Conservation (phyloP, 2,329 filamentous ascomycete genomes). For the Exserohilum turcica region DNA sequence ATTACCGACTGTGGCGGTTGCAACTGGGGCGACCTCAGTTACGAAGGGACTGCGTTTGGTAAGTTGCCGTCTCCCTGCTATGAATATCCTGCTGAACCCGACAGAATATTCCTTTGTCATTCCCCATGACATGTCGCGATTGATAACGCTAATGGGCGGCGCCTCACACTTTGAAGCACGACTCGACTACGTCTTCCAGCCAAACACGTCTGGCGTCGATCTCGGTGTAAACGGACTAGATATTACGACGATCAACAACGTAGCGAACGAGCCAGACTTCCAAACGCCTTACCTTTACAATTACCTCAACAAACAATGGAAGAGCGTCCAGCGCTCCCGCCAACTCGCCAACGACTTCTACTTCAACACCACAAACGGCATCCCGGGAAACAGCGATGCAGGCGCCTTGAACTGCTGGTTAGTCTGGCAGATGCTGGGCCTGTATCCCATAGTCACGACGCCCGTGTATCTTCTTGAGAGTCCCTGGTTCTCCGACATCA, state of each 20-base stretch:
- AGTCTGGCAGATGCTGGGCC: slow-evolving; percentile 57
- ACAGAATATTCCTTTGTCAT: slow-evolving; percentile 52
- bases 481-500: slow-evolving; percentile 52
- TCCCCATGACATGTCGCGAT: slow-evolving; percentile 50
- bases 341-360: slow-evolving; percentile 51
- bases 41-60: slow-evolving; percentile 51
- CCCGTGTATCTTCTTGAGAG: slow-evolving; percentile 55
- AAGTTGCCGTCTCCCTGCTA: neutral
- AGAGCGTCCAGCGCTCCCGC: slow-evolving; percentile 39
- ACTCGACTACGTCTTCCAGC: slow-evolving; percentile 50
- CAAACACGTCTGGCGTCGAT: slow-evolving; percentile 46
- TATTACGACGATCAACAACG: slow-evolving; percentile 46
- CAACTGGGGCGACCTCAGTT: slow-evolving; percentile 50
- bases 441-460: slow-evolving; percentile 57
- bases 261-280: slow-evolving; percentile 50
- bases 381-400: slow-evolving; percentile 55
- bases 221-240: slow-evolving; percentile 44
- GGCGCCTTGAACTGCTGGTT: slow-evolving; percentile 59
- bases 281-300: slow-evolving; percentile 50
- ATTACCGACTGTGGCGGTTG: slow-evolving; percentile 51
- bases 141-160: slow-evolving; percentile 53
- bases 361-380: slow-evolving; percentile 46
- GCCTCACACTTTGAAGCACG: slow-evolving; percentile 45
- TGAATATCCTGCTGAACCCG: neutral
- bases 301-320: slow-evolving; percentile 49